Base-by-base conservation (phyloP, 176 grass and related monocot genomes). In the Phyllostachys edulis region DNA sequence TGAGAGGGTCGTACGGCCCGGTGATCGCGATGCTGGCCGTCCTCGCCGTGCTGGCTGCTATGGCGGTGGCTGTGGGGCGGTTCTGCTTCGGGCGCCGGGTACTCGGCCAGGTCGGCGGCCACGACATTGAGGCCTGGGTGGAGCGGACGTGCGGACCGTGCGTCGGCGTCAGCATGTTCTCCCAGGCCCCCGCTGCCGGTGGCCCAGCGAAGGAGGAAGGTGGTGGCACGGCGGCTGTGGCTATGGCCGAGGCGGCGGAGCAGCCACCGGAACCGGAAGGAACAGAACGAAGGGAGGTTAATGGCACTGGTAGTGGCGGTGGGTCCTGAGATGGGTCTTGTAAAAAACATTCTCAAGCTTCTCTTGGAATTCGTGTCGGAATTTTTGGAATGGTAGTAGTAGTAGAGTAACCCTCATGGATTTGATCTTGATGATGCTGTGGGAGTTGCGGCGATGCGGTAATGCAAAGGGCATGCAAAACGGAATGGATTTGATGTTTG, bases 1-100 rank as follows among this genome's bases (percentile, higher is more conserved):
- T 36, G 32, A 78, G 59, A 11, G 91, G 82, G 0, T 90, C 93
- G 7, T 89, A 90, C 55, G 93, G 93, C 9, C 82, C 93, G 65
- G 75, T 95, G 82, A 92, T 94, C 90, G 87, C 82, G 5, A 89
- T 94, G 78, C 85, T 94, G 11, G 87, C 82, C 24, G 64, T 90
- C 78, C 79, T 94, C 18, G 82, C 75, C n/a, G 73, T 94, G 82
- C 85, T 94, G 13, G 90, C 84, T n/a, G 90, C 67, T 41, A 76
- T 75, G 38, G 87, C 92, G 14, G 63, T 87, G 23, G 85, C 88
- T 74, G 78, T 94, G 11, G 92, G 92, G 1, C 81, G 92, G 23
- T 54, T 94, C 63, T 94, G 92, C 85, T 92, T 79, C 77, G 85
- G 92, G 0, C 87, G 87, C 46, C 85, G 87, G 16, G 66, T 81